Base-by-base conservation (phyloP, 1,139 yeast genomes). In the Protomyces inundatus region DNA sequence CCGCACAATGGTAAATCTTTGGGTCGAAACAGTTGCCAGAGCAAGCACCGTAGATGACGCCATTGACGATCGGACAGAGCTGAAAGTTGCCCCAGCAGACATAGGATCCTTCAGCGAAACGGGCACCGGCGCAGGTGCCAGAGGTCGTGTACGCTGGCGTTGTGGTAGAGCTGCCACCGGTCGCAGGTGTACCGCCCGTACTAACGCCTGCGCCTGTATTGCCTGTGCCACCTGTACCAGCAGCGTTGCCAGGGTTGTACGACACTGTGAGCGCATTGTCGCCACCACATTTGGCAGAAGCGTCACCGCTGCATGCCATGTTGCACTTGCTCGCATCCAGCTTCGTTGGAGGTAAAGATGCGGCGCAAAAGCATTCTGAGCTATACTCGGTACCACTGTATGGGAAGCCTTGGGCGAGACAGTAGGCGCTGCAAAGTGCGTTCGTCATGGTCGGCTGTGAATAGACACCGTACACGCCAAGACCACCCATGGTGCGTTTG, bases 331-430 rank as follows among this genome's bases (percentile, higher is more conserved):
- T 32, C 5, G 65, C 34, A 32, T 33, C 30, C 32, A 52, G 57
- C 10, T 62, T 51, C 9, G 56, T 39, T 0, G 65, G 51, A 16
- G 66, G 55, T 51, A 55, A 9, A 12, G 62, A 12, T 53, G 54
- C 46, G 9, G 63, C 53, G 55, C 66, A 64, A 52, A 54, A 64
- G 45, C 66, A 64, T 34, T 64, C 39, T 16, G 36, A n/a, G 16
- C 58, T 30, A 52, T 64, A 61, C 53, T 64, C 66, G 30, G 58
- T 45, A 10, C 65, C 66, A 16, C 63, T 60, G 39, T 51, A 61
- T 16, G 52, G 42, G 40, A 55, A 64, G 33, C 59, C 63, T 32
- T 50, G 53, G 30, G 65, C 61, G 33, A 52, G 55, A 33, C 64
- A 61, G 16, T 55, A 55, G 9, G 35, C 52, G 12, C 54, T 48